Conservation (phyloP, 1,139 yeast genomes). For the Saccharomyces hybrid region DNA sequence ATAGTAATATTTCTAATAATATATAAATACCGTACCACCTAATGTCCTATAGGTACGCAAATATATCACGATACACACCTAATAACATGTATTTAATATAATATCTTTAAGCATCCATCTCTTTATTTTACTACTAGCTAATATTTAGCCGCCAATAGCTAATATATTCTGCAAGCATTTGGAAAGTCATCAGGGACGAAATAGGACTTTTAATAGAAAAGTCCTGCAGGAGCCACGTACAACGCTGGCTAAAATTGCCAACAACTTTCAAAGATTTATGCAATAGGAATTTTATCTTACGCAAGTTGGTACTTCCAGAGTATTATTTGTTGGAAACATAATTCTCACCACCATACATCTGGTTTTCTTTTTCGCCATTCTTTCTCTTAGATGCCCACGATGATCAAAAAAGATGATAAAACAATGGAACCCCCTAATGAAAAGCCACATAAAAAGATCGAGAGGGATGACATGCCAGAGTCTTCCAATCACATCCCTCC, state of each 20-base stretch:
- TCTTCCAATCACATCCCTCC: slow-evolving; percentile 15
- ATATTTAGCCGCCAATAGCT: no score
- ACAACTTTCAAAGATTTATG: not conserved
- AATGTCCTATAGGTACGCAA: no score
- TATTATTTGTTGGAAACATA: not conserved
- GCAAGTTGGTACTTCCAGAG: not conserved
- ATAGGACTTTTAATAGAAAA: not conserved
- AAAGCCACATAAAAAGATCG: slow-evolving; percentile 7
- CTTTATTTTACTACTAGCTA: no score
- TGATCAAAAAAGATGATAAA: slow-evolving; percentile 1
- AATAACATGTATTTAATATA: no score
- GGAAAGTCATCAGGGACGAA: no score
- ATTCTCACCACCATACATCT: not conserved
- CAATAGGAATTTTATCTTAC: not conserved
- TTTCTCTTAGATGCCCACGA: not conserved
- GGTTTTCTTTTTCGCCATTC: not conserved
- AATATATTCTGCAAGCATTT: no score
- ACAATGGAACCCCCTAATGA: slow-evolving; percentile 4
- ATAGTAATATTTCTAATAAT: no score
- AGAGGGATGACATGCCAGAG: slow-evolving; percentile 3
- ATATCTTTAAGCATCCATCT: no score
- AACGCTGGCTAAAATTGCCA: not conserved
- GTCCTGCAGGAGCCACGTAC: not conserved
- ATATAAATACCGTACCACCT: no score
- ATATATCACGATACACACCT: no score